Evolutionary conservation across 2,329 filamentous ascomycete species (phyloP), one percentile per base, ranked within the genome.

Genomic region (Lasiodiplodia citricola): DNA sequence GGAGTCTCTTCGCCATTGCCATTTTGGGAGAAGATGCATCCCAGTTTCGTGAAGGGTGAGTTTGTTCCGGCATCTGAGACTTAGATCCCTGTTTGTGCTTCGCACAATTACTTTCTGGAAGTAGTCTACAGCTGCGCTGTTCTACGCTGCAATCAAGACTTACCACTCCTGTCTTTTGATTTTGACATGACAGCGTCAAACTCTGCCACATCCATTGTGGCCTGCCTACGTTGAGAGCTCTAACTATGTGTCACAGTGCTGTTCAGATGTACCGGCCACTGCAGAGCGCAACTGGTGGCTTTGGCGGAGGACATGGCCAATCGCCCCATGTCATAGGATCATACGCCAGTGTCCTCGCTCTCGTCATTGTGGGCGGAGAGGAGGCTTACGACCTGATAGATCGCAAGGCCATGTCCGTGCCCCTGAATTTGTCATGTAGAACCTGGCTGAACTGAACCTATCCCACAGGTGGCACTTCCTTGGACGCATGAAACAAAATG

Each of bases 271-370:
- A 96, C 63, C 86, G 85, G 58, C 88, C 92, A 55, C 90, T 95
- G 81, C 96, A 98, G 81, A 96, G 97, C 79, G 79, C 84, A 25
- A 85, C 85, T 18, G 96, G 96, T 63, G 96, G 96, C 2, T 97
- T 97, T 78, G 96, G 94, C 65, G 96, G 95, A 71, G 94, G 96
- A n/a, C 91, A 94, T 79, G 94, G 95, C 35, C 96, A 98, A 78
- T 86, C 88, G 72, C 94, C 93, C 66, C 96, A 99, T 80, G 87
- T 96, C 73, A 96, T 96, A 68, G 91, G 92, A 57, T 93, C 92
- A 0, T 99, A 98, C 84, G 94, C 94, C 58, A 87, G 91, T 51
- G 82, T 97, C 23, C 86, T 99, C 69, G 89, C 92, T 56, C 84
- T 99, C 64, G 88, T 91, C 28, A 87, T 94, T 71, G 91, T 95